phyloP scores from a whole-genome alignment of 2,329 filamentous ascomycete genomes.

The Daldinia sp. region DNA sequence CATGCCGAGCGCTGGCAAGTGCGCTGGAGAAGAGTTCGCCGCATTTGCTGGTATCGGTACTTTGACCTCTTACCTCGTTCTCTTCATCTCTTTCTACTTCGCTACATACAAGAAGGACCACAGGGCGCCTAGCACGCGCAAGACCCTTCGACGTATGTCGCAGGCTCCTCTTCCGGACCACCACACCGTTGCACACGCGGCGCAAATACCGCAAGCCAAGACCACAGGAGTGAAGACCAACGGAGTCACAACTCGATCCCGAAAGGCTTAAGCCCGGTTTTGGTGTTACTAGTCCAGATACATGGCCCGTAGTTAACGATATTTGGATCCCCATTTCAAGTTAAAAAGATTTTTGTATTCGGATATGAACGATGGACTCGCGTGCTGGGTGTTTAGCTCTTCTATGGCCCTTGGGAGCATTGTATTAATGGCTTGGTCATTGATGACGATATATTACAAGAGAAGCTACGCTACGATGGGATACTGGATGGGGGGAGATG shows the following conservation, averaged over 20 bases:
- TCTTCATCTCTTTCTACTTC: constrained; percentile 99
- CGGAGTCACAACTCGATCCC: constrained; percentile 73
- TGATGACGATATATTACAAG: constrained; percentile 44
- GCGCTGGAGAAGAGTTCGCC: constrained; percentile 96
- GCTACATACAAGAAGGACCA: constrained; percentile 93
- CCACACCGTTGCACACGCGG: constrained; percentile 75
- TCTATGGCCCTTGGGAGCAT: constrained; percentile 43
- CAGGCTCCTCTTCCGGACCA: constrained; percentile 82
- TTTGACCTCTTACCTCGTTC: constrained; percentile 92
- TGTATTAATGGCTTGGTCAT: constrained; percentile 52
- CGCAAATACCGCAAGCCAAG: constrained; percentile 64
- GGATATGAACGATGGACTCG: constrained; percentile 13
- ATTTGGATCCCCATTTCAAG: constrained; percentile 33
- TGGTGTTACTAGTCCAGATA: constrained; percentile 21
- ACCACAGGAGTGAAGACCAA: constrained; percentile 68
- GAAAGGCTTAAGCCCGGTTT: constrained; percentile 70
- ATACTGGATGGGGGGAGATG: constrained; percentile 34
- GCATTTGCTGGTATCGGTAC: constrained; percentile 93
- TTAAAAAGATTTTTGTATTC: constrained; percentile 23
- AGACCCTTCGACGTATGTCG: constrained; percentile 75
- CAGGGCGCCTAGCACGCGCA: constrained; percentile 84
- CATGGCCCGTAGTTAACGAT: constrained; percentile 21
- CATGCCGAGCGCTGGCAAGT: constrained; percentile 86
- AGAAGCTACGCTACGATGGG: constrained; percentile 41
- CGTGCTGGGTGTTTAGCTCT: constrained; percentile 8